phyloP scores from a whole-genome alignment of 2,329 filamentous ascomycete genomes.

The Leptographium lundbergii region DNA sequence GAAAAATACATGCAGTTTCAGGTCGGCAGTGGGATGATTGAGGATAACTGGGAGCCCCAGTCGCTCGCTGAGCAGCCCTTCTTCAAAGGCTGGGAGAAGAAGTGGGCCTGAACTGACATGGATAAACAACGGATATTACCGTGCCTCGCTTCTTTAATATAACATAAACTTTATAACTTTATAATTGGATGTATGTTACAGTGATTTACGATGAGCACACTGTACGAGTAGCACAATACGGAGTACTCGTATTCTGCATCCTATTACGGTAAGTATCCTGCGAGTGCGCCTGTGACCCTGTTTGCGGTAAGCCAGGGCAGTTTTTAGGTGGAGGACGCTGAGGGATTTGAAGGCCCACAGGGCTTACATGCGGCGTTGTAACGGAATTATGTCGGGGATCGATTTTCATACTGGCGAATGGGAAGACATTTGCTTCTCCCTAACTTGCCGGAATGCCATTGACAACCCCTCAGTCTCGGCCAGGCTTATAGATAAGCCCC shows the following conservation, averaged over 20 bases:
- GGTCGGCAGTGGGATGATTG: background rate
- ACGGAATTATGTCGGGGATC: constrained; percentile 4
- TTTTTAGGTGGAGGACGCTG: background rate
- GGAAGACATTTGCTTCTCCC: background rate
- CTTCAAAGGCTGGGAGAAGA: constrained; percentile 3
- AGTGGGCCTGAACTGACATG: background rate
- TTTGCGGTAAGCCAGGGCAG: background rate
- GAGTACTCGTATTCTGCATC: too few species aligned
- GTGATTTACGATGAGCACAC: background rate
- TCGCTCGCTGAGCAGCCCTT: constrained; percentile 1
- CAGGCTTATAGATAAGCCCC: background rate
- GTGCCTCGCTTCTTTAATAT: background rate
- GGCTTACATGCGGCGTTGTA: background rate
- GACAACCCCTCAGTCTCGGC: background rate
- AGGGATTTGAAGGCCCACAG: background rate
- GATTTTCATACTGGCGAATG: background rate
- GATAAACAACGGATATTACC: background rate
- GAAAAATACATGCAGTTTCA: constrained; percentile 1
- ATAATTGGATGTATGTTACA: background rate
- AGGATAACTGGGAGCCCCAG: background rate
- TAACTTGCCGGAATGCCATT: background rate
- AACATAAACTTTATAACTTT: background rate
- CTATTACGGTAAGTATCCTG: too few species aligned
- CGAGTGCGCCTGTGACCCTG: background rate
- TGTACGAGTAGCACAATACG: background rate